phyloP scores from a whole-genome alignment of 352 stramenopile species.

The Pythium grandisporangium region DNA sequence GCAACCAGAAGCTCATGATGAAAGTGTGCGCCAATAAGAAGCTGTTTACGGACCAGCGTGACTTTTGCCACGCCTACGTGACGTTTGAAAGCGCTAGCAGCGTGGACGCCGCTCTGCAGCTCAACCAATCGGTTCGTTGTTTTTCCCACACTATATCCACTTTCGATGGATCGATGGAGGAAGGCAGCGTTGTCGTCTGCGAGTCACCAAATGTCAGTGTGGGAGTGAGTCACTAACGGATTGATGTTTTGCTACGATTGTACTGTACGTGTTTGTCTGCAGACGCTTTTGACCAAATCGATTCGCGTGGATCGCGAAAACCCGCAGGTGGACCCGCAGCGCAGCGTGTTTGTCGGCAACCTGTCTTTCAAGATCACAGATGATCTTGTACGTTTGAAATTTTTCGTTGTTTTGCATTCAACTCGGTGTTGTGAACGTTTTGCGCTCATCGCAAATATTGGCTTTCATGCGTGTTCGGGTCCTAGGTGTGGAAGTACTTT shows the following conservation, averaged over 20 bases:
- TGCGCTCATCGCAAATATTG: background rate
- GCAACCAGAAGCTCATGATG: slow-evolving; percentile 89
- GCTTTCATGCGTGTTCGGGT: background rate
- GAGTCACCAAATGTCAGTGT: too few species aligned
- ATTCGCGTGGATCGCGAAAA: slow-evolving; percentile 60
- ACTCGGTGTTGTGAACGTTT: background rate
- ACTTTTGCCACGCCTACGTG: slow-evolving; percentile 90
- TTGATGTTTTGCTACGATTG: too few species aligned
- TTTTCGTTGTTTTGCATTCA: background rate
- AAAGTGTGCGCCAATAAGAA: slow-evolving; percentile 89
- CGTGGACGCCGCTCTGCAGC: slow-evolving; percentile 52
- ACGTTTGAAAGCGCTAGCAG: slow-evolving; percentile 58
- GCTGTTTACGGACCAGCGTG: slow-evolving; percentile 71
- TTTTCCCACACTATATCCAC: too few species aligned
- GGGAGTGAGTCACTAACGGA: too few species aligned
- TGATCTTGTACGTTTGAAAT: slow-evolving; percentile 22
- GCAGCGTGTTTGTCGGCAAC: slow-evolving; percentile 88
- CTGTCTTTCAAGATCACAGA: slow-evolving; percentile 83
- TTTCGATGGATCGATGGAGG: too few species aligned
- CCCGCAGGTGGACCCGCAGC: slow-evolving; percentile 60
- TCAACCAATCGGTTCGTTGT: slow-evolving; percentile 49
- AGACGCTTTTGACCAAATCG: slow-evolving; percentile 52
- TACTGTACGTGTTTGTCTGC: slow-evolving; percentile 2
- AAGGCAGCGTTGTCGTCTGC: too few species aligned
- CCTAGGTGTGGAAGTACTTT: slow-evolving; percentile 57